Conservation (phyloP, 371 early-diverging fungal genomes). For the Mortierella polycephala region DNA sequence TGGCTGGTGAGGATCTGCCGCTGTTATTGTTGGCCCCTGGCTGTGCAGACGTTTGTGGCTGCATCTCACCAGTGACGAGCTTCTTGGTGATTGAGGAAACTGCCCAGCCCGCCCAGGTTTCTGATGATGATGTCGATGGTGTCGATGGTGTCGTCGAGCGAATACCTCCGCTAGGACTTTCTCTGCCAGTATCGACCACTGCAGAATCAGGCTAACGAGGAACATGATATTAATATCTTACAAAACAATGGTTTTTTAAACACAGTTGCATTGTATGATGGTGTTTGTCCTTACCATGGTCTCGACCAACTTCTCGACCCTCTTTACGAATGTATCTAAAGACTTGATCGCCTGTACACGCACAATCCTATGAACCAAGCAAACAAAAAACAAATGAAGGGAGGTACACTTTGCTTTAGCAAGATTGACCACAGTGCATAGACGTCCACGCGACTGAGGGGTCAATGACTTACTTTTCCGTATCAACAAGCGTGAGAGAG, state of each 20-base stretch:
- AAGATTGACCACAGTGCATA: too few relatives aligned
- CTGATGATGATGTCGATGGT: conserved; percentile 54
- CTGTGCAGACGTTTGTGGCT: conserved; percentile 32
- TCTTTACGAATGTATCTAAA: conserved; percentile 69
- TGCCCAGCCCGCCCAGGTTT: conserved; percentile 82
- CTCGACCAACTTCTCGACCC: conserved; percentile 74
- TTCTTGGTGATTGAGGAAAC: conserved; percentile 71
- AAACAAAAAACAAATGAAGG: not conserved
- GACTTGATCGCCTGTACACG: conserved; percentile 86
- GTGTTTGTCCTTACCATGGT: conserved; percentile 66
- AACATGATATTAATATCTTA: not conserved
- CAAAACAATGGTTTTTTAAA: too few relatives aligned
- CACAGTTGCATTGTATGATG: too few relatives aligned
- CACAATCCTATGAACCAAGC: conserved; percentile 63
- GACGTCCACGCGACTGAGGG: not conserved
- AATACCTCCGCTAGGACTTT: conserved; percentile 27
- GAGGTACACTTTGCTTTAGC: not conserved
- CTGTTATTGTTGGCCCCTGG: conserved; percentile 6
- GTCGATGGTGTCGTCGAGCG: conserved; percentile 51
- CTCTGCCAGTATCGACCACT: conserved; percentile 46
- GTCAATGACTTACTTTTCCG: conserved; percentile 74
- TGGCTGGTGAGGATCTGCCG: conserved; percentile 19
- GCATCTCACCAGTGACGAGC: conserved; percentile 52
- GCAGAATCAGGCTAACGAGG: conserved; percentile 67
- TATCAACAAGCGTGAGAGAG: conserved; percentile 81